Evolutionary conservation across 768 basidiomycete species (phyloP).

Genomic region (Pleurotus citrinopileatus): DNA sequence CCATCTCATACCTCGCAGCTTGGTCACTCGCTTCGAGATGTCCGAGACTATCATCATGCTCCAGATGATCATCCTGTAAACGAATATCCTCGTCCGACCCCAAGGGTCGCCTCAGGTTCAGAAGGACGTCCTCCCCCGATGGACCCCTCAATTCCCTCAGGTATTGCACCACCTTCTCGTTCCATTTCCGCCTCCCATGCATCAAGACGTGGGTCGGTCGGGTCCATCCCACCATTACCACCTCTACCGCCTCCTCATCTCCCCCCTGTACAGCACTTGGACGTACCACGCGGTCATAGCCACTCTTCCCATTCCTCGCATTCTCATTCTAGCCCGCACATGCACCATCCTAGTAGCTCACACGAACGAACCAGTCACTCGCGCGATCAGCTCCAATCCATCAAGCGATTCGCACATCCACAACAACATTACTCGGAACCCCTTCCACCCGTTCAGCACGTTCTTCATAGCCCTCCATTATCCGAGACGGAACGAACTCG

Average conservation of each 20-base stretch:
- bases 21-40: constrained; percentile 31
- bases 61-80: constrained; percentile 38
- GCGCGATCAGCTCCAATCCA: constrained; percentile 40
- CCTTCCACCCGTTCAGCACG: constrained; percentile 40
- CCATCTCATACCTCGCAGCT: constrained; percentile 30
- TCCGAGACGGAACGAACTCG: constrained; percentile 44
- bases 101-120: constrained; percentile 41
- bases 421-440: constrained; percentile 46
- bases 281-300: constrained; percentile 34
- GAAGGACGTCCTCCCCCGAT: constrained; percentile 50
- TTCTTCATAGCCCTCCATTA: constrained; percentile 48
- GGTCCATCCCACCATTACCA: constrained; percentile 34
- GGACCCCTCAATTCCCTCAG: constrained; percentile 47
- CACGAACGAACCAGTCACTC: constrained; percentile 48
- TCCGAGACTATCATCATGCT: constrained; percentile 39
- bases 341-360: constrained; percentile 39
- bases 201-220: constrained; percentile 39
- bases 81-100: constrained; percentile 49
- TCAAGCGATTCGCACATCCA: constrained; percentile 33
- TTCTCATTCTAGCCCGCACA: constrained; percentile 36
- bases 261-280: constrained; percentile 38
- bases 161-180: constrained; percentile 35
- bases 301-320: constrained; percentile 34
- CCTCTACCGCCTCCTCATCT: constrained; percentile 45
- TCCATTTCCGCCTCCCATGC: constrained; percentile 33